Percentiles rank a stretch among this genome's conserved stretches.
These are phyloP conservation scores for Vachellia collinsii DNA, from an alignment of 306 rosid genomes.

Conservation along the genomic window DNA sequence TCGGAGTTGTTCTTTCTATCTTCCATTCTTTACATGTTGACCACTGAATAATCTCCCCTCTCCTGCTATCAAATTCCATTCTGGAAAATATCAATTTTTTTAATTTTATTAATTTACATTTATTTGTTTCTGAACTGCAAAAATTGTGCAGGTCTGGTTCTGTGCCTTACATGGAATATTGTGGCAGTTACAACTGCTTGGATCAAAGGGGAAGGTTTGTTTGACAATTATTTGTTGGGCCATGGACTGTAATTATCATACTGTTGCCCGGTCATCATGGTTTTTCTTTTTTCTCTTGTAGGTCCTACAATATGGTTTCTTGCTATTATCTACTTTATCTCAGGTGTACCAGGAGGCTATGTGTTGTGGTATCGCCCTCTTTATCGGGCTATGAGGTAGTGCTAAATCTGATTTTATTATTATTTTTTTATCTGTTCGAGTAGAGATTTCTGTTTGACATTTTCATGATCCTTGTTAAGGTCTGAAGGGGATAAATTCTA, in stretches of 20 bases:
- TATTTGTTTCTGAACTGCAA: slow-evolving; percentile 33
- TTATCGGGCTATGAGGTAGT: slow-evolving; percentile 92
- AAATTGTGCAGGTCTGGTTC: slow-evolving; percentile 66
- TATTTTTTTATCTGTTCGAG: slow-evolving; percentile 32
- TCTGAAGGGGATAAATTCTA: slow-evolving; percentile 21
- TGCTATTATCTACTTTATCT: slow-evolving; percentile 74
- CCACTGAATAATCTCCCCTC: not conserved
- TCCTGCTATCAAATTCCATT: not conserved
- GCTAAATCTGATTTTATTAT: slow-evolving; percentile 22
- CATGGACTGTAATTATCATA: slow-evolving; percentile 18
- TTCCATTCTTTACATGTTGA: not conserved
- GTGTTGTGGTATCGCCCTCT: slow-evolving; percentile 98
- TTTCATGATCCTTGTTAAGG: slow-evolving; percentile 29
- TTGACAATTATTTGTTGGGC: slow-evolving; percentile 25
- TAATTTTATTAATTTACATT: not conserved
- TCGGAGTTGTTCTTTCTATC: not conserved
- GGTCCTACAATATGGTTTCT: slow-evolving; percentile 88
- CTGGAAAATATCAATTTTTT: not conserved
- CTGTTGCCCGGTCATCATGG: slow-evolving; percentile 28
- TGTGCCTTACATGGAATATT: slow-evolving; percentile 80
- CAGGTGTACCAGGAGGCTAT: slow-evolving; percentile 78
- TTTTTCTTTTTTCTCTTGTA: slow-evolving; percentile 48
- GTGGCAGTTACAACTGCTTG: slow-evolving; percentile 81
- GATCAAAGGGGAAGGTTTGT: slow-evolving; percentile 85
- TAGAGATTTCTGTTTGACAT: slow-evolving; percentile 32